These are phyloP conservation scores for Drechslerella coelobrocha DNA, from an alignment of 2,329 filamentous ascomycete species.

Conservation along the genomic window DNA sequence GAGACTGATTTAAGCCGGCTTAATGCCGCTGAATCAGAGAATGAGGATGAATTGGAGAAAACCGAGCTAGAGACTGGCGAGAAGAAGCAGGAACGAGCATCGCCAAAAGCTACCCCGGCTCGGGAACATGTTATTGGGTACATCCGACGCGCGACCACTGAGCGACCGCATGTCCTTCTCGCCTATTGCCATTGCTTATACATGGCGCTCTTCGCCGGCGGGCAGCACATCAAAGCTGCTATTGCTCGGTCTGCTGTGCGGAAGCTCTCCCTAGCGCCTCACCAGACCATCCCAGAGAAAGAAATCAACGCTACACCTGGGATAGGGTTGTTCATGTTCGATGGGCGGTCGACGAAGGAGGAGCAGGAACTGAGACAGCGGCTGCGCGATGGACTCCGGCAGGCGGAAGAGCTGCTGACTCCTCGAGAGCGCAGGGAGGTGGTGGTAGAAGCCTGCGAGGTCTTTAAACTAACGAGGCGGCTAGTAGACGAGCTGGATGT, in stretches of 20 bases:
- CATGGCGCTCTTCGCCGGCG: constrained; percentile 48
- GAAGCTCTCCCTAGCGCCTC: constrained; percentile 33
- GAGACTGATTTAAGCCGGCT: constrained; percentile 30
- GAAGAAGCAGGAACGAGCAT: neutral
- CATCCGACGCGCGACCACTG: constrained; percentile 27
- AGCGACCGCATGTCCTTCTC: constrained; percentile 33
- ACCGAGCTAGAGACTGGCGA: neutral
- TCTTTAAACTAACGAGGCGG: constrained; percentile 41
- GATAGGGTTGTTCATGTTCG: constrained; percentile 40
- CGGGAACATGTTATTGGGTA: constrained; percentile 21
- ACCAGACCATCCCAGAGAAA: constrained; percentile 37
- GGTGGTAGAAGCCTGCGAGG: constrained; percentile 32
- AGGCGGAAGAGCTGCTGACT: constrained; percentile 34
- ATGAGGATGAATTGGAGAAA: constrained; percentile 6
- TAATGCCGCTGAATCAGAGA: constrained; percentile 12
- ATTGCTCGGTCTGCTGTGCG: constrained; percentile 35
- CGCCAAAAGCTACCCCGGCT: constrained; percentile 24
- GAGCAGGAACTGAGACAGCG: constrained; percentile 38
- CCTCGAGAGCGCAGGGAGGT: constrained; percentile 38
- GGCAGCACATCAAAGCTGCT: constrained; percentile 48
- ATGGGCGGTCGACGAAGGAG: constrained; percentile 44
- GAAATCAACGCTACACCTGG: constrained; percentile 30
- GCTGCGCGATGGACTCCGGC: constrained; percentile 34
- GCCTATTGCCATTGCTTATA: constrained; percentile 46
- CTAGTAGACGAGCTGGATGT: constrained; percentile 45